Base-by-base conservation (phyloP, 108 stramenopile species). In the Nitzschia putrida region DNA sequence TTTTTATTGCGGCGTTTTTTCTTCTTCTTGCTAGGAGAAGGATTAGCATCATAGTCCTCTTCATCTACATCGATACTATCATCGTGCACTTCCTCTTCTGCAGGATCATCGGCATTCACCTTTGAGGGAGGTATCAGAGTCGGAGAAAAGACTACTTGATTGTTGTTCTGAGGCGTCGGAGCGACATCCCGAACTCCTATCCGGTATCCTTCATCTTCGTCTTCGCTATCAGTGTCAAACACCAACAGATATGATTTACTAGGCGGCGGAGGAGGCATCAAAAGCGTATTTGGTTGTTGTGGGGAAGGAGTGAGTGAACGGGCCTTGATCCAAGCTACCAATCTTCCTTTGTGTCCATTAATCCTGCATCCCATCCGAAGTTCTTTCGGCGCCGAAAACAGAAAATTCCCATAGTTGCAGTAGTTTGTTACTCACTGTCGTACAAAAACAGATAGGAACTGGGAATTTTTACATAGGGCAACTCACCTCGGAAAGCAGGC, bases 221-320 rank as follows among this genome's bases (percentile, higher is more conserved):
- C 89, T 22, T 81, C 84, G 29, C 69, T 72, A 69, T 77, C 74
- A 22, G 84, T 75, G 25, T 80, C 83, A 1, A 91, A 64, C 8
- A 76, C 71, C 51, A 88, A 72, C 66, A 84, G 69, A 69, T 91
- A 91, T 18, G 84, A 86, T 43, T 83, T 84, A 14, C 85, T 88
- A 3, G 89, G 89, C n/a, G 87, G 89, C 49, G 89, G 87, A n/a
- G 89, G 89, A 9, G 82, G 82, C 3, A 87, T 86, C 89, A 90
- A 34, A 34, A 34, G 29, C 1, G 29, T n/a, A 34, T 34, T 1
- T 4, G 1, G 29, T 4, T 34, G 29, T 4, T 34, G 29, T 34
- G 4, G 29, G 1, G 29, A 4, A 34, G 29, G 29, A 34, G 29
- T 34, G 29, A 34, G 29, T 3, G 29, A 34, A 34, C 4, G 29